phyloP scores from a whole-genome alignment of 1,284 basidiomycete genomes.

The Leccinum solheimii region DNA sequence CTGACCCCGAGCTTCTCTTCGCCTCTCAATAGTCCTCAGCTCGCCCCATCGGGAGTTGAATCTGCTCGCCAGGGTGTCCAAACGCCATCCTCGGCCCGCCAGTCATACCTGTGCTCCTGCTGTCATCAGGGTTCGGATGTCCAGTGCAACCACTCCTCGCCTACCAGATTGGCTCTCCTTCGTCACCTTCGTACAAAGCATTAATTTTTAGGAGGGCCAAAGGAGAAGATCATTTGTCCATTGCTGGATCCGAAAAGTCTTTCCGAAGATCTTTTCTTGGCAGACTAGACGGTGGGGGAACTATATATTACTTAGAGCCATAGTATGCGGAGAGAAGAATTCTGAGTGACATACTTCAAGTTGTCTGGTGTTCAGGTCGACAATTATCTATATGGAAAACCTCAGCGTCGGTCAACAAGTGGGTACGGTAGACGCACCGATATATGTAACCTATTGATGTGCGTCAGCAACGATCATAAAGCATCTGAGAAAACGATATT shows the following conservation, averaged over 20 bases:
- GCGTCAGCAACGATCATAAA: not conserved
- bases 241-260: conserved; percentile 3
- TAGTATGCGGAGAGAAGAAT: not conserved
- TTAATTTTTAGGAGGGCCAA: conserved; percentile 11
- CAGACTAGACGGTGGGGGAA: no score
- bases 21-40: not conserved
- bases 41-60: not conserved
- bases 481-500: not conserved
- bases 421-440: no score
- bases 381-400: not conserved
- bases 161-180: conserved; percentile 14
- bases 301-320: no score
- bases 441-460: not conserved
- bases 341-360: not conserved
- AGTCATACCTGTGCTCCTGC: conserved; percentile 16
- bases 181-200: conserved; percentile 16
- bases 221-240: conserved; percentile 6
- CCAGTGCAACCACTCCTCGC: conserved; percentile 9
- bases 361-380: not conserved
- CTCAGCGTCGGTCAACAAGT: no score
- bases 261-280: no score
- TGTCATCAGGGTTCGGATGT: not conserved
- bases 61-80: not conserved
- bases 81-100: not conserved
- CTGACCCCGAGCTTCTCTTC: not conserved